These are phyloP conservation scores for Harringtonia aguacate DNA, from an alignment of 2,329 filamentous ascomycete genomes.

Conservation along the genomic window DNA sequence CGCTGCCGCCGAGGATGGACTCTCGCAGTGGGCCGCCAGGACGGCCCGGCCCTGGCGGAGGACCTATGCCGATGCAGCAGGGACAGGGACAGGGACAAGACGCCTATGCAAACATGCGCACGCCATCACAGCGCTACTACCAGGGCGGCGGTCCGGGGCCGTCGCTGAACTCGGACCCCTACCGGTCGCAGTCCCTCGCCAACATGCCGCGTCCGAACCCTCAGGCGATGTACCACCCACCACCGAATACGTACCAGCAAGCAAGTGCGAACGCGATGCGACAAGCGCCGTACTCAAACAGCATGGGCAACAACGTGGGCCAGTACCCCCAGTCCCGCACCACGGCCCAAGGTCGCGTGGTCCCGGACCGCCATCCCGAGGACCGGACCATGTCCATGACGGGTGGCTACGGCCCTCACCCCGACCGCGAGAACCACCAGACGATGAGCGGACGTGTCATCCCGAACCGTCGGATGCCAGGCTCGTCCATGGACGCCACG, in stretches of 20 bases:
- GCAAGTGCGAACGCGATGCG: slow-evolving; percentile 67
- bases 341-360: slow-evolving; percentile 81
- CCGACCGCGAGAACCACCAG: slow-evolving; percentile 69
- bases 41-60: slow-evolving; percentile 23
- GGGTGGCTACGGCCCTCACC: slow-evolving; percentile 52
- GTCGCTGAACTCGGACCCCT: slow-evolving; percentile 73
- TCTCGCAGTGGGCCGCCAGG: slow-evolving; percentile 35
- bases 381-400: slow-evolving; percentile 96
- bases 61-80: no score
- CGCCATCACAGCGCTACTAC: slow-evolving; percentile 47
- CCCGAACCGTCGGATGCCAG: slow-evolving; percentile 53
- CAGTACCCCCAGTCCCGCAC: slow-evolving; percentile 50
- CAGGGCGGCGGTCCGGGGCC: slow-evolving; percentile 51
- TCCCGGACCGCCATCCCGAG: slow-evolving; percentile 74
- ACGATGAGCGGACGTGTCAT: slow-evolving; percentile 91
- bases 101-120: slow-evolving; percentile 30
- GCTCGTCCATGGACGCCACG: slow-evolving; percentile 6
- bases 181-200: slow-evolving; percentile 88
- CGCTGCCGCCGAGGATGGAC: slow-evolving; percentile 24
- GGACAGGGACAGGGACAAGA: slow-evolving; percentile 16
- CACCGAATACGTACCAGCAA: slow-evolving; percentile 48
- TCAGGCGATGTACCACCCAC: slow-evolving; percentile 59
- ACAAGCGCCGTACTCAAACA: slow-evolving; percentile 57
- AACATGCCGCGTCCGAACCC: slow-evolving; percentile 45
- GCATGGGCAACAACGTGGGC: slow-evolving; percentile 28